Conservation (phyloP, 768 basidiomycete species). For the Tricholoma hemisulphureum region DNA sequence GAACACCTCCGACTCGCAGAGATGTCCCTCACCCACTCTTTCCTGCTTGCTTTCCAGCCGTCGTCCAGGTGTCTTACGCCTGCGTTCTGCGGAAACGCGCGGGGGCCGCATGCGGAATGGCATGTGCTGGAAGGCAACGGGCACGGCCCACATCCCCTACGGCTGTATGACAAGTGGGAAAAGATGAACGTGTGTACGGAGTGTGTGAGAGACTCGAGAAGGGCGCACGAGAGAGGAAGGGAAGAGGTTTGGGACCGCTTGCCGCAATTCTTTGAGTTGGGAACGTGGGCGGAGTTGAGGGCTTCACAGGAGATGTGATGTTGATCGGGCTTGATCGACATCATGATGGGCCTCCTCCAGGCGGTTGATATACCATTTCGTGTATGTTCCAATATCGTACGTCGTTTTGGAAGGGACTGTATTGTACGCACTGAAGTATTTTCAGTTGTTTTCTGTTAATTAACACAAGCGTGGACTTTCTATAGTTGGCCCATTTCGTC, state of each 20-base stretch:
- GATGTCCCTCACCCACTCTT: slow-evolving; percentile 40
- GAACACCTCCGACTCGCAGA: slow-evolving; percentile 42
- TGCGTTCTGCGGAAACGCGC: slow-evolving; percentile 31
- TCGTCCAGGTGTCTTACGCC: slow-evolving; percentile 29
- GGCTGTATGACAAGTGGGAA: slow-evolving; percentile 35
- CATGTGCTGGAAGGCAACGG: slow-evolving; percentile 36
- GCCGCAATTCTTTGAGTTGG: slow-evolving; percentile 38
- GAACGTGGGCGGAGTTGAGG: slow-evolving; percentile 36
- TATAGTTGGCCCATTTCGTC: too few relatives aligned
- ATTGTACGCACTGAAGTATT: neutral
- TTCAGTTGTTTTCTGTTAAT: too few relatives aligned
- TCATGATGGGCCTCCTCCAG: too few relatives aligned
- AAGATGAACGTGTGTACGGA: slow-evolving; percentile 33
- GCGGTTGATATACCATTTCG: too few relatives aligned
- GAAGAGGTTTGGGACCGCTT: slow-evolving; percentile 40
- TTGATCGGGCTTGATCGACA: neutral
- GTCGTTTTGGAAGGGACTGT: neutral
- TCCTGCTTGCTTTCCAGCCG: slow-evolving; percentile 39
- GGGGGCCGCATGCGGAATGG: slow-evolving; percentile 45
- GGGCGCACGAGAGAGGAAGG: slow-evolving; percentile 31
- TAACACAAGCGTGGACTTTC: too few relatives aligned
- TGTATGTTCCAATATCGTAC: neutral
- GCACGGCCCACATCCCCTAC: slow-evolving; percentile 32
- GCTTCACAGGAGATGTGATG: slow-evolving; percentile 14
- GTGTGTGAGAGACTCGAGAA: slow-evolving; percentile 33